Percentiles rank a stretch among this genome's conserved stretches.
Evolutionary conservation across 116 monocot species (phyloP).

Genomic region (Dioscorea cayenensis): DNA sequence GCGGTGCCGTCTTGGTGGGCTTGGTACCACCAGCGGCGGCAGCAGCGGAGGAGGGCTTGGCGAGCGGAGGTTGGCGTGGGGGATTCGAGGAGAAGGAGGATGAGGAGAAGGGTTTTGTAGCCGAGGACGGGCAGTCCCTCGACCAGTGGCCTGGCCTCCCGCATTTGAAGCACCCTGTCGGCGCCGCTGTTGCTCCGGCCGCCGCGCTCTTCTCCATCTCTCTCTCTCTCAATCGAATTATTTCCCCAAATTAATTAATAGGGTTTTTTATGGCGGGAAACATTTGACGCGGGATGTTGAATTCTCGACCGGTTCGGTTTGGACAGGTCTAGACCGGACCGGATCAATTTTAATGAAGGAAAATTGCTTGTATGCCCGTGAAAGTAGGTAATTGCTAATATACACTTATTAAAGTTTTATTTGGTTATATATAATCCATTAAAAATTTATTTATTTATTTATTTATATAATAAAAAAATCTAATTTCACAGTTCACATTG

Average conservation of each 20-base stretch:
- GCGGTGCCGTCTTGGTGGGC: conserved; percentile 25
- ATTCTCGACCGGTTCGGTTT: background rate
- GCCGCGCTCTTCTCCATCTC: conserved; percentile 29
- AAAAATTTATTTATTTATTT: no score
- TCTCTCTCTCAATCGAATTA: background rate
- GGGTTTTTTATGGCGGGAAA: conserved; percentile 11
- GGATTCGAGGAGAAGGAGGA: conserved; percentile 17
- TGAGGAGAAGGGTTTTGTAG: background rate
- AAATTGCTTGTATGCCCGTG: no score
- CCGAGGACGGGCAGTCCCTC: conserved; percentile 64
- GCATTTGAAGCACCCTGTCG: conserved; percentile 98
- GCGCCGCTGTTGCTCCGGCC: conserved; percentile 13
- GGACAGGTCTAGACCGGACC: no score
- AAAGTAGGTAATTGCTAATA: no score
- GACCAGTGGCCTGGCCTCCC: conserved; percentile 98
- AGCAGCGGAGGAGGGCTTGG: background rate
- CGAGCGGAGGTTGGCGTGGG: conserved; percentile 25
- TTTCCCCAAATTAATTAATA: background rate
- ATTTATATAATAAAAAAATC: no score
- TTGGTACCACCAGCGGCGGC: background rate
- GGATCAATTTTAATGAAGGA: no score
- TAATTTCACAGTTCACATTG: no score
- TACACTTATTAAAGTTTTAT: no score
- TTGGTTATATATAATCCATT: no score
- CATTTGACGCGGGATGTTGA: background rate